Conservation (phyloP, 371 early-diverging fungal species). For the Rhizopus microsporus region DNA sequence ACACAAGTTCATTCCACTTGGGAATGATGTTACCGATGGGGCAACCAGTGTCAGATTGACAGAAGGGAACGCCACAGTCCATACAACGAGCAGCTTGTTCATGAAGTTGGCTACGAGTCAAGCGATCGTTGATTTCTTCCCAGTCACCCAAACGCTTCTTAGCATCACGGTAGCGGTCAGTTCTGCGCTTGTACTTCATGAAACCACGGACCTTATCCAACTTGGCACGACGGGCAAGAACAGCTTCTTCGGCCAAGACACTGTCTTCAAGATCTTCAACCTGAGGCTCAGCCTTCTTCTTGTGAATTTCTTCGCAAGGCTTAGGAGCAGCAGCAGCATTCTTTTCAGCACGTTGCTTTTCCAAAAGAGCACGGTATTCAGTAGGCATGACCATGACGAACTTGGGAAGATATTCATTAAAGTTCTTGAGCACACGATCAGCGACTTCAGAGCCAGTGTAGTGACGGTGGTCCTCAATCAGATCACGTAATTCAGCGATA, state of each 20-base stretch:
- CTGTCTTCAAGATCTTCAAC: constrained; percentile 92
- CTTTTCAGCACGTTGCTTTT: constrained; percentile 62
- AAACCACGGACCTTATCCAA: constrained; percentile 89
- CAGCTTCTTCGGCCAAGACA: constrained; percentile 71
- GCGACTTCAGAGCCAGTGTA: constrained; percentile 86
- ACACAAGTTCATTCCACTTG: constrained; percentile 97
- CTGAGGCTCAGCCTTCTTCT: constrained; percentile 52
- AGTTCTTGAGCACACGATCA: constrained; percentile 71
- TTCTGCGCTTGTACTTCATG: constrained; percentile 88
- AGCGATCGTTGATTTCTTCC: constrained; percentile 90
- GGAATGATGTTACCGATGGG: constrained; percentile 98
- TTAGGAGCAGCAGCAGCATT: constrained; percentile 40
- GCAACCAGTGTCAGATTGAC: constrained; percentile 95
- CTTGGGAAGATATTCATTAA: constrained; percentile 69
- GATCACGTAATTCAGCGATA: constrained; percentile 69
- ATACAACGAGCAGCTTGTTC: constrained; percentile 97
- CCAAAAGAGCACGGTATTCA: constrained; percentile 84
- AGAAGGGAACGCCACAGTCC: constrained; percentile 98
- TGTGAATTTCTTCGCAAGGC: constrained; percentile 27
- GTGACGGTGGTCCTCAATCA: constrained; percentile 80
- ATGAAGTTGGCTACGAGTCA: constrained; percentile 77
- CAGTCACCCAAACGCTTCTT: constrained; percentile 84
- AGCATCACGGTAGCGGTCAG: constrained; percentile 86
- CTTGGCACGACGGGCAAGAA: constrained; percentile 63
- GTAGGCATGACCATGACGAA: constrained; percentile 95